Base-by-base conservation (phyloP, 1,284 basidiomycete genomes). In the Naganishia sp. region DNA sequence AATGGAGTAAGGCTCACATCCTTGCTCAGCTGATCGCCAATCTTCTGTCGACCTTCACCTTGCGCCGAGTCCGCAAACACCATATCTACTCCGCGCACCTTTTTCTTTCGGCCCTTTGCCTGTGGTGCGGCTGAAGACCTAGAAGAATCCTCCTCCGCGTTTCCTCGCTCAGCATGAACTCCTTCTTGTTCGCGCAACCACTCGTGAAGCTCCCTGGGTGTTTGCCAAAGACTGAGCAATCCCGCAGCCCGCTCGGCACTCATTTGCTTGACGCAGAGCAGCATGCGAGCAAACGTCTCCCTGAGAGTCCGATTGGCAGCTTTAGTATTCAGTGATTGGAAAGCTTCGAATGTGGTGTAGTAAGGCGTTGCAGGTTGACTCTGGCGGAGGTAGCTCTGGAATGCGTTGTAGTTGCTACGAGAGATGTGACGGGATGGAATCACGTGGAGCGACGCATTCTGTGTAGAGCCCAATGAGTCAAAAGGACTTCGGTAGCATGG, bases 261-360 rank as follows among this genome's bases (percentile, higher is more conserved):
- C 76, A 85, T 79, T 3, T 84, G 84, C 46, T 78, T 78, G 67
- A 85, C 75, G 63, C 81, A 81, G 35, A 83, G 72, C 42, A 85
- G 73, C 84, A 85, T 85, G 51, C 80, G 78, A 6, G 79, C 82
- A 71, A 82, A 84, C 41, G 79, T 75, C 41, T 83, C 79, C n/a
- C 74, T 71, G 4, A 83, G 68, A 0, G 83, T 84, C 43, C 78
- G 68, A 10, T 76, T 77, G 0, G 77, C 79, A 11, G 80, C 79
- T 68, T 85, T 83, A 60, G 79, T 75, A 72, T 85, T 85, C 52
- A 85, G 76, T 23, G 74, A 73, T 66, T 82, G 80, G 68, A 81
- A 85, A 1, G 77, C 76, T 10, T 77, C 72, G 67, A 81, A 85
- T 10, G 80, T 78, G 6, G 81, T 83, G 45, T 82, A 74, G 68